phyloP scores from a whole-genome alignment of 495 filamentous ascomycete genomes.

The Polyplosphaeria fusca region DNA sequence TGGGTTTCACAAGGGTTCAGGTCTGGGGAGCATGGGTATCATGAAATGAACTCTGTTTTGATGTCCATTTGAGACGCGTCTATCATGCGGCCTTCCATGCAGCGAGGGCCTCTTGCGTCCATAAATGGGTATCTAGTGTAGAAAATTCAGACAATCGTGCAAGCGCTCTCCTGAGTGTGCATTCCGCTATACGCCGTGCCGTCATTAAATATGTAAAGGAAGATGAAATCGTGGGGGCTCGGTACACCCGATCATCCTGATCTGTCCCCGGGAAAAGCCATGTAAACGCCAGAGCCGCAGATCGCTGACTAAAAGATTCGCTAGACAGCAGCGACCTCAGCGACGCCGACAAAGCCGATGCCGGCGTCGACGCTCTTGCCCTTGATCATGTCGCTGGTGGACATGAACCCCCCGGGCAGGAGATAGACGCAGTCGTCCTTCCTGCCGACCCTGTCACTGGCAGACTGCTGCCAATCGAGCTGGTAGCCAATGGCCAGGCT shows the following conservation, averaged over 20 bases:
- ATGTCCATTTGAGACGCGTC: constrained; percentile 12
- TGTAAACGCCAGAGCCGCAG: too few relatives aligned
- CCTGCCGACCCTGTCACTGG: constrained; percentile 32
- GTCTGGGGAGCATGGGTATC: neutral
- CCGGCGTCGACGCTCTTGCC: constrained; percentile 27
- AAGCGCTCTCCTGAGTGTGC: neutral
- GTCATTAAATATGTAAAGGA: neutral
- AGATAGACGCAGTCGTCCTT: constrained; percentile 57
- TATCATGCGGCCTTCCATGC: neutral
- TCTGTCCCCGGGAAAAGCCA: too few relatives aligned
- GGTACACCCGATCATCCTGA: neutral
- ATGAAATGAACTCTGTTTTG: constrained; percentile 14
- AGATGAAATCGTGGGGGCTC: neutral
- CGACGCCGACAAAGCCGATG: constrained; percentile 2
- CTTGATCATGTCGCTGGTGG: constrained; percentile 39
- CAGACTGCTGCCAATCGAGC: constrained; percentile 45
- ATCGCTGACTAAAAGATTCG: too few relatives aligned
- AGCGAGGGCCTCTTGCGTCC: neutral
- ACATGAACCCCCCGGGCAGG: constrained; percentile 43
- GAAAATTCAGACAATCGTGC: neutral
- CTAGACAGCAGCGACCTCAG: neutral
- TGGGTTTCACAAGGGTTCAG: neutral
- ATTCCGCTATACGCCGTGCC: neutral
- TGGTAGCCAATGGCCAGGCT: constrained; percentile 62
- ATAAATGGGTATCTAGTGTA: constrained; percentile 12